phyloP scores from a whole-genome alignment of 306 rosid genomes.

The Medicago truncatula region DNA sequence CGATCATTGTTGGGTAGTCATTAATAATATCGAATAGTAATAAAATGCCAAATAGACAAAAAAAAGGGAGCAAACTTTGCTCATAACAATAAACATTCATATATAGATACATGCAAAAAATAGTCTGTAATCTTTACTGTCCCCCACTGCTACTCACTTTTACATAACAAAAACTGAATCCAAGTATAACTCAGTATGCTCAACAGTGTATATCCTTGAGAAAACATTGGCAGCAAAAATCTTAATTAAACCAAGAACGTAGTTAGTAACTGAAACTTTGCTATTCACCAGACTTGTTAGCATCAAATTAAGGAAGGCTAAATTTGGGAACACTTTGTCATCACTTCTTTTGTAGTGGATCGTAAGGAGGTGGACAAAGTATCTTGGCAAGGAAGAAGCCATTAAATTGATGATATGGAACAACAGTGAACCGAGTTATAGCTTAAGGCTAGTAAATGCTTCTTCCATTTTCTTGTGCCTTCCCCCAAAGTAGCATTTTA shows the following conservation, averaged over 20 bases:
- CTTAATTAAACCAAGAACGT: too few species aligned
- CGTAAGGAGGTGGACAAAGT: constrained; percentile 83
- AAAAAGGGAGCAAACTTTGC: constrained; percentile 52
- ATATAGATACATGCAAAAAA: constrained; percentile 62
- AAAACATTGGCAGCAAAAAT: constrained; percentile 57
- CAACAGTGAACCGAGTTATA: constrained; percentile 81
- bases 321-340: constrained; percentile 27
- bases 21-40: constrained; percentile 10
- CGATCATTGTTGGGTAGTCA: background rate
- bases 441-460: constrained; percentile 66
- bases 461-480: constrained; percentile 29
- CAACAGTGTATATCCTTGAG: constrained; percentile 58
- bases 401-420: constrained; percentile 85
- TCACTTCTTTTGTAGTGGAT: constrained; percentile 70
- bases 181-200: constrained; percentile 58
- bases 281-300: background rate
- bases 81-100: constrained; percentile 56
- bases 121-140: constrained; percentile 60
- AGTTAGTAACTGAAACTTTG: background rate
- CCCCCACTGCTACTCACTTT: constrained; percentile 66
- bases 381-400: constrained; percentile 85
- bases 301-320: constrained; percentile 15
- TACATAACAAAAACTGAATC: constrained; percentile 60
- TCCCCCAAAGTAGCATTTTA: constrained; percentile 17
- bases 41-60: constrained; percentile 28